phyloP scores from a whole-genome alignment of 1,284 basidiomycete species.

The Melampsora allii-populina region DNA sequence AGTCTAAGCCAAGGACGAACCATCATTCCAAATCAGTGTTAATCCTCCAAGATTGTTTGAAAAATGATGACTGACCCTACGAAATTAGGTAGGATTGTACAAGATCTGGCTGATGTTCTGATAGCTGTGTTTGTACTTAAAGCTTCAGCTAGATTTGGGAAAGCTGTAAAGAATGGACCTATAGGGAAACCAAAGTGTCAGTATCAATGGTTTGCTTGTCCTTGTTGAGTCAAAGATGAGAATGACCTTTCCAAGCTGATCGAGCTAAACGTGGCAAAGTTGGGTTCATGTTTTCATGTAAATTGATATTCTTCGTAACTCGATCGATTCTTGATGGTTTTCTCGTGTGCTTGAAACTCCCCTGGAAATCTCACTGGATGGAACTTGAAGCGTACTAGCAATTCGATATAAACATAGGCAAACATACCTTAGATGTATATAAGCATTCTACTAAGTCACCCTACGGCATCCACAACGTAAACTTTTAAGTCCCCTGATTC shows the following conservation, averaged over 20 bases:
- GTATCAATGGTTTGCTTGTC: background rate
- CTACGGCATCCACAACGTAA: no score
- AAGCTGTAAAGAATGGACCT: constrained; percentile 95
- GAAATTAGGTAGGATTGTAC: constrained; percentile 91
- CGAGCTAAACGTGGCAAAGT: constrained; percentile 49
- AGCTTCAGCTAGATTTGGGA: constrained; percentile 82
- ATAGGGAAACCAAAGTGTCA: constrained; percentile 15
- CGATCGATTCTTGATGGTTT: no score
- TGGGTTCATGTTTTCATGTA: constrained; percentile 45
- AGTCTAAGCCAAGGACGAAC: constrained; percentile 57
- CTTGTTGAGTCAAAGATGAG: background rate
- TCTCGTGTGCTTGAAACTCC: no score
- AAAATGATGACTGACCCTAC: constrained; percentile 64
- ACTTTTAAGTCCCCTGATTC: no score
- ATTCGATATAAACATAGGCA: no score
- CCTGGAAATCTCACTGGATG: no score
- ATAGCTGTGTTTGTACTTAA: constrained; percentile 79
- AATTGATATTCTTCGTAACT: no score
- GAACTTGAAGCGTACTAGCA: no score
- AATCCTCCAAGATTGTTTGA: constrained; percentile 45
- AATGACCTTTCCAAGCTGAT: constrained; percentile 57
- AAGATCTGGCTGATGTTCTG: constrained; percentile 80
- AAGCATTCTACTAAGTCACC: no score
- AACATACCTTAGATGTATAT: no score
- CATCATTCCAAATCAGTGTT: constrained; percentile 43